Conservation (phyloP, 495 filamentous ascomycete species). For the Penicillium soppii region DNA sequence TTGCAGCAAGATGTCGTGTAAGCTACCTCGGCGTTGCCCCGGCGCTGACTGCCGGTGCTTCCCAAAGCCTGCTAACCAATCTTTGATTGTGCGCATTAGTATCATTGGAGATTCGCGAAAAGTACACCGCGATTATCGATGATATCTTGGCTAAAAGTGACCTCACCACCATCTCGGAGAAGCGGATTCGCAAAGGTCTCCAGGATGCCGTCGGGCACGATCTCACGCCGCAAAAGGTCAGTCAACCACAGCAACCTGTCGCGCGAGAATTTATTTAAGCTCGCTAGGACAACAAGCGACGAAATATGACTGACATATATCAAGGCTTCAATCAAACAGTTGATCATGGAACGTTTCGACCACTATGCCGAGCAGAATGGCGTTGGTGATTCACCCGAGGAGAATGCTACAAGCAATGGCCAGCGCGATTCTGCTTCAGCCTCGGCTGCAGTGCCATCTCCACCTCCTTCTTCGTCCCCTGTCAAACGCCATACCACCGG, state of each 20-base stretch:
- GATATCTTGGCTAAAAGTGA: conserved; percentile 80
- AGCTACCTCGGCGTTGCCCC: conserved; percentile 27
- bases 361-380: conserved; percentile 57
- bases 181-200: conserved; percentile 84
- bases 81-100: conserved; percentile 48
- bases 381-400: conserved; percentile 33
- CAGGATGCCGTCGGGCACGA: conserved; percentile 76
- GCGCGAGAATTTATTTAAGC: neutral
- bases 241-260: conserved; percentile 16
- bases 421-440: conserved; percentile 30
- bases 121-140: conserved; percentile 86
- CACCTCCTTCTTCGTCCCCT: conserved; percentile 51
- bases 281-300: neutral
- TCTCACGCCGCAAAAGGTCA: conserved; percentile 81
- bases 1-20: conserved; percentile 42
- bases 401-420: conserved; percentile 44
- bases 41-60: conserved; percentile 16
- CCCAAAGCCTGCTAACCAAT: neutral
- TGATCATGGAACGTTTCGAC: conserved; percentile 92
- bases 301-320: conserved; percentile 1
- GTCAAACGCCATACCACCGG: conserved; percentile 56
- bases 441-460: conserved; percentile 44
- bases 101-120: conserved; percentile 59
- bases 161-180: conserved; percentile 86
- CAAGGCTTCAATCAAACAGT: conserved; percentile 73